Base-by-base conservation (phyloP, 345 rosid species). In the Linum usitatissimum region DNA sequence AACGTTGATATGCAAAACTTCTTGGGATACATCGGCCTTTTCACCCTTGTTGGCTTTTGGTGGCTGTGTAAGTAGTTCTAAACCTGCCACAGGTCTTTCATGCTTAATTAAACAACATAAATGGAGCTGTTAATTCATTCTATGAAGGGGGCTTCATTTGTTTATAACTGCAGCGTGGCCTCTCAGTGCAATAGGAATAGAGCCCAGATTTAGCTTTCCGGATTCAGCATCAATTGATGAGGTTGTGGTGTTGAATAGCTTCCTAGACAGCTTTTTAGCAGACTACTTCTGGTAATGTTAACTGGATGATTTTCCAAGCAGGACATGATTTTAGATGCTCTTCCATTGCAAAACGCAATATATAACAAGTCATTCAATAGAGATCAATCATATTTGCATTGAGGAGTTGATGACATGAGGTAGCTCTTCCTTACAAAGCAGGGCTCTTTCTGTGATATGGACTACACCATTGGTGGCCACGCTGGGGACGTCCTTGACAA, bases 391-490 rank as follows among this genome's bases (percentile, higher is more conserved):
- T 23, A 23, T 23, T 23, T 23, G 28, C 28, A 23, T 23, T 23
- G 28, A 23, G 28, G 28, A 23, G 28, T 23, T 21, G 19, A 18
- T 54, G 19, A n/a, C 9, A 7, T 20, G 21, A 0, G 57, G 8
- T n/a, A 13, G 21, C 18, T 19, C 19, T 54, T 21, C 23, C 23
- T 54, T 61, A 23, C 28, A 40, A 39, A 66, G 73, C 85, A 88
- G 95, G 96, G 92, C 92, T 17, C 73, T 85, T 17, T 83, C 87
- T 12, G 92, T 88, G 66, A 81, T 91, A 48, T 91, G 98, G 95
- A 86, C 98, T 17, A 86, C 91, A 53, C 96, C 98, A 4, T 59
- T 91, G 60, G 84, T 89, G 8, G 93, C 95, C 0, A 83, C 95
- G 15, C 61, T 85, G 9, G 93, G 96, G 54, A 80, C 81, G 85